Evolutionary conservation across 2,329 filamentous ascomycete genomes (phyloP).

Genomic region (Aspergillus sp.): DNA sequence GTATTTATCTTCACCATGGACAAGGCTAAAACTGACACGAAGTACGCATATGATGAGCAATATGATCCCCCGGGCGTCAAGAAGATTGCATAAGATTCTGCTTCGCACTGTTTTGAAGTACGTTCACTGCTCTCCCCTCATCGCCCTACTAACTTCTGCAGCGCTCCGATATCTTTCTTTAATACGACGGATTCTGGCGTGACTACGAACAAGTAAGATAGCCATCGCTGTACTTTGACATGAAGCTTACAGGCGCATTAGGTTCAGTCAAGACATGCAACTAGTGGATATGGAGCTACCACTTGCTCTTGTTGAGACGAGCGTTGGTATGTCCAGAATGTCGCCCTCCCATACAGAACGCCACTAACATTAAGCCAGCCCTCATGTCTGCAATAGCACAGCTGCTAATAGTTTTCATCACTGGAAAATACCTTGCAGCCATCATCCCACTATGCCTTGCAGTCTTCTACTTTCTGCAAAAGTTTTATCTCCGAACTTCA

Average conservation of each 20-base stretch:
- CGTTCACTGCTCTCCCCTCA: too few species aligned
- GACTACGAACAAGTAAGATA: not conserved
- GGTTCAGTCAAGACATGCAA: slow-evolving; percentile 16
- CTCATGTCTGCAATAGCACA: slow-evolving; percentile 9
- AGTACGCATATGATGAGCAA: slow-evolving; percentile 2
- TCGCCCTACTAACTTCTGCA: not conserved
- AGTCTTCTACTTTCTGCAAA: slow-evolving; percentile 52
- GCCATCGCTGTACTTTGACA: not conserved
- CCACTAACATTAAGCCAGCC: not conserved
- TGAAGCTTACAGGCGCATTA: slow-evolving; percentile 13
- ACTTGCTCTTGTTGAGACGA: slow-evolving; percentile 6
- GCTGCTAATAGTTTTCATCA: slow-evolving; percentile 2
- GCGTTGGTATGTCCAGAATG: not conserved
- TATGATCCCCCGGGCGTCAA: not conserved
- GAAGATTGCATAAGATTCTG: not conserved
- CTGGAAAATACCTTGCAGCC: slow-evolving; percentile 8
- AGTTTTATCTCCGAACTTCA: slow-evolving; percentile 57
- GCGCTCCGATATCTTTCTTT: slow-evolving; percentile 22
- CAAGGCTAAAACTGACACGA: too few species aligned
- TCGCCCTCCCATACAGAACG: too few species aligned
- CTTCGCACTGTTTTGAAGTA: not conserved
- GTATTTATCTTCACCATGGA: too few species aligned
- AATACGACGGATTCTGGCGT: slow-evolving; percentile 2
- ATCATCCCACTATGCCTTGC: slow-evolving; percentile 47
- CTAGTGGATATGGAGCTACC: slow-evolving; percentile 22